Conservation (phyloP, 1,284 basidiomycete genomes). For the Tilletia caries region DNA sequence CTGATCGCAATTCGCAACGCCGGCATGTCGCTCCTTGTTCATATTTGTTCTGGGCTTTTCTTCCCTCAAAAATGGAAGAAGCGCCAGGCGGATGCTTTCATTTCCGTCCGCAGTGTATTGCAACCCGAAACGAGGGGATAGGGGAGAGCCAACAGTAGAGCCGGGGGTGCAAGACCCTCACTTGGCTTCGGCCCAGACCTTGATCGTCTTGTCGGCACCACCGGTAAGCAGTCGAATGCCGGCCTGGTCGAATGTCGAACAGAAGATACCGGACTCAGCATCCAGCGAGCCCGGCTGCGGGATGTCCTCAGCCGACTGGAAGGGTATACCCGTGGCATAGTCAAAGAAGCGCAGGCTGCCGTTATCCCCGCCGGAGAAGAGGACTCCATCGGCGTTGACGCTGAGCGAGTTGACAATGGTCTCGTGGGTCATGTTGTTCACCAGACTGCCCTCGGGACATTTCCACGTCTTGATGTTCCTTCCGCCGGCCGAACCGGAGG, state of each 20-base stretch:
- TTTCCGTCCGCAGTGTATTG: too few species aligned
- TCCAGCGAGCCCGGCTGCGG: conserved; percentile 96
- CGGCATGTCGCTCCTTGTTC: too few species aligned
- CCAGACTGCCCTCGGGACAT: conserved; percentile 89
- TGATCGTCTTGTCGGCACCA: conserved; percentile 81
- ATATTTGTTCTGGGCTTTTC: too few species aligned
- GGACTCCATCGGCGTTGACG: conserved; percentile 90
- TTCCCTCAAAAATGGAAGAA: too few species aligned
- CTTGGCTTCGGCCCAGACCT: conserved; percentile 11
- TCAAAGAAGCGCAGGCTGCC: conserved; percentile 58
- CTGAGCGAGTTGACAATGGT: conserved; percentile 94
- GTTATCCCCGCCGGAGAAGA: conserved; percentile 73
- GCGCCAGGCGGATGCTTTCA: too few species aligned
- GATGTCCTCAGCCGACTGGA: conserved; percentile 88
- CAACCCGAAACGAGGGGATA: too few species aligned
- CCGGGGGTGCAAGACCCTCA: too few species aligned
- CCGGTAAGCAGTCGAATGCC: conserved; percentile 89
- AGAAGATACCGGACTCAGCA: conserved; percentile 84
- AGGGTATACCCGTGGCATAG: conserved; percentile 86
- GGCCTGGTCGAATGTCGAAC: conserved; percentile 91
- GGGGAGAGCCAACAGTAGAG: too few species aligned
- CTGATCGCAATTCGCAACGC: too few species aligned
- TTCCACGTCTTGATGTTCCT: conserved; percentile 99
- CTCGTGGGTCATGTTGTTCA: conserved; percentile 93
- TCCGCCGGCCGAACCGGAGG: conserved; percentile 86